phyloP scores from a whole-genome alignment of 495 filamentous ascomycete genomes.

The Podospora pseudoanserina region DNA sequence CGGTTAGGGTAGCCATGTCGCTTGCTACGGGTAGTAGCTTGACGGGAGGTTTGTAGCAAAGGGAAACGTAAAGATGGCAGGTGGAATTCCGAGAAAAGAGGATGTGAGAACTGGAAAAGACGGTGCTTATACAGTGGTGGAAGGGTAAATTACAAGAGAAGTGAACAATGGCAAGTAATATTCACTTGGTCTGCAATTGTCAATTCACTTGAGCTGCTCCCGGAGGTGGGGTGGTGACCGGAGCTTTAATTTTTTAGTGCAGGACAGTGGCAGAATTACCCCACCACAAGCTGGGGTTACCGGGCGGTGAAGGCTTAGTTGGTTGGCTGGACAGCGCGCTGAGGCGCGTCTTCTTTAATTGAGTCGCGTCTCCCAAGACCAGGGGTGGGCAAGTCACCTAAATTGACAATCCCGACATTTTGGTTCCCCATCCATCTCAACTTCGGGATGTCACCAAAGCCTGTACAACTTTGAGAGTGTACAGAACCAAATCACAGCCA shows the following conservation, averaged over 20 bases:
- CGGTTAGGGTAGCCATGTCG: slow-evolving; percentile 14
- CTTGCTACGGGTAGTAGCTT: not conserved
- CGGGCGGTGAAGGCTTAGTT: slow-evolving; percentile 11
- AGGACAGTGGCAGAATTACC: slow-evolving; percentile 4
- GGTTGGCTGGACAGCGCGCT: slow-evolving; percentile 1
- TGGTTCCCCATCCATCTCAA: slow-evolving; percentile 3
- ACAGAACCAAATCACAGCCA: not conserved
- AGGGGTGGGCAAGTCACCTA: not conserved
- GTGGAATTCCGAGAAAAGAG: not conserved
- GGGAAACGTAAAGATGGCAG: not conserved
- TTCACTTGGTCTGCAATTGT: not conserved
- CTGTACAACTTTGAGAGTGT: not conserved
- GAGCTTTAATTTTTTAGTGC: slow-evolving; percentile 8
- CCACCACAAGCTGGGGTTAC: not conserved
- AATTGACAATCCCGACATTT: not conserved
- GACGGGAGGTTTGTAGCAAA: not conserved
- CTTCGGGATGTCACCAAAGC: not conserved
- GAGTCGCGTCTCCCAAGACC: slow-evolving; percentile 27
- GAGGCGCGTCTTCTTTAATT: slow-evolving; percentile 27
- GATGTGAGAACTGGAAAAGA: not conserved
- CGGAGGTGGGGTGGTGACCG: not conserved
- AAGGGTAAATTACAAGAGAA: not conserved
- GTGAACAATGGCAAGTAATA: not conserved
- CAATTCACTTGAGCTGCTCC: not conserved
- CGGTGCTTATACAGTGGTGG: not conserved